These are phyloP conservation scores for Alternaria atra DNA, from an alignment of 2,329 filamentous ascomycete species.

Conservation along the genomic window DNA sequence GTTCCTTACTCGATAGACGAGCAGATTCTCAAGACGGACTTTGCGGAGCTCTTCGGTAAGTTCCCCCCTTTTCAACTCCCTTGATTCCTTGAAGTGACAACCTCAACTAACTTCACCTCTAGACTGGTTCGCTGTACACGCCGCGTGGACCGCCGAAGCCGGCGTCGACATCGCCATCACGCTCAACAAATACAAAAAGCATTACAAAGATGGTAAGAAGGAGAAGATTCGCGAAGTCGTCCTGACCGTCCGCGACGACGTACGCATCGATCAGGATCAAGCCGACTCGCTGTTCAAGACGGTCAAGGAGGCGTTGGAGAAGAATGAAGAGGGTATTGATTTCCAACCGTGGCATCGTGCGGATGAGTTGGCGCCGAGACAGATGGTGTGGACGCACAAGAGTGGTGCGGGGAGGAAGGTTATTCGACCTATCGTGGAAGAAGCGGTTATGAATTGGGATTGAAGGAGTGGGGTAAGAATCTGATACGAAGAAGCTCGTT, in stretches of 20 bases:
- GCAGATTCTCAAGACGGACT: constrained; percentile 58
- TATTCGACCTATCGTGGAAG: constrained; percentile 57
- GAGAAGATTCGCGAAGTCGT: constrained; percentile 59
- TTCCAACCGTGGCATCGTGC: constrained; percentile 57
- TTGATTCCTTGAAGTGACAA: too few relatives aligned
- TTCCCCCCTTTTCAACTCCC: background rate
- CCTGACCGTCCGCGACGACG: constrained; percentile 56
- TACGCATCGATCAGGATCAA: constrained; percentile 56
- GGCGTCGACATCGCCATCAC: constrained; percentile 57
- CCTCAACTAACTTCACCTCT: background rate
- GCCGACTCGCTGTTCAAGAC: constrained; percentile 55
- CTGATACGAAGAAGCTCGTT: too few relatives aligned
- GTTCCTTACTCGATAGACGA: constrained; percentile 59
- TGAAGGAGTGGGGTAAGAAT: constrained; percentile 10
- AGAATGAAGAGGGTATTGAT: constrained; percentile 47
- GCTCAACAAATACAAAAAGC: constrained; percentile 58
- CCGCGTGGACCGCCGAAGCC: constrained; percentile 58
- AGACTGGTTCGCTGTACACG: constrained; percentile 60
- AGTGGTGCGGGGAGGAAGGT: constrained; percentile 55
- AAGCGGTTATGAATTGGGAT: constrained; percentile 55
- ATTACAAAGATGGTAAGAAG: constrained; percentile 53
- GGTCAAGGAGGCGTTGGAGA: constrained; percentile 55
- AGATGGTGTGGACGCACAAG: constrained; percentile 59
- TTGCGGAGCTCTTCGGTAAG: constrained; percentile 54
- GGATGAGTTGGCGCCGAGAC: constrained; percentile 52